Evolutionary conservation across 2,329 filamentous ascomycete genomes (phyloP).

Genomic region (Colletotrichum cuscutae): DNA sequence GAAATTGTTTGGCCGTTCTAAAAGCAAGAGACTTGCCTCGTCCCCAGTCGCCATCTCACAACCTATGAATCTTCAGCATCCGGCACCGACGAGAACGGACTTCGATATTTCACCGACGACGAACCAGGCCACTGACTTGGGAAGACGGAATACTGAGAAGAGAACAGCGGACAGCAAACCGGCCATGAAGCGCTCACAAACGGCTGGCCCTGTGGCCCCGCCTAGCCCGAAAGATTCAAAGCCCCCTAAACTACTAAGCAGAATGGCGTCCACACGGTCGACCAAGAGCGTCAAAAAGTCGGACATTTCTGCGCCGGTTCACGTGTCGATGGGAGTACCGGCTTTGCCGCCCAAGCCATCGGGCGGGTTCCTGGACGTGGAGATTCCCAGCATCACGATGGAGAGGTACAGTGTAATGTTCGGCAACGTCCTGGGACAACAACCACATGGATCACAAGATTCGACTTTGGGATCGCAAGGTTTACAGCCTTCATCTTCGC

Average conservation of each 20-base stretch:
- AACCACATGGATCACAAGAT: conserved; percentile 44
- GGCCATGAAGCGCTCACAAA: conserved; percentile 54
- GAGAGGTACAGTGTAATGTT: conserved; percentile 98
- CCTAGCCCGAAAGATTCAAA: conserved; percentile 33
- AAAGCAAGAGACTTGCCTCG: conserved; percentile 43
- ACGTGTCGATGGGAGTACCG: conserved; percentile 39
- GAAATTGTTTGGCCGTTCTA: conserved; percentile 64
- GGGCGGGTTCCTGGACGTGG: conserved; percentile 71
- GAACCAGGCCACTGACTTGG: conserved; percentile 32
- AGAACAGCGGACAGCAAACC: conserved; percentile 54
- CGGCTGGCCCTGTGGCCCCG: conserved; percentile 44
- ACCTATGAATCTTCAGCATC: conserved; percentile 28
- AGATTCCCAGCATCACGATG: conserved; percentile 83
- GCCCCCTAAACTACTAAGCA: conserved; percentile 30
- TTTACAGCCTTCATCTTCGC: conserved; percentile 44
- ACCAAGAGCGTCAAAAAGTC: conserved; percentile 35
- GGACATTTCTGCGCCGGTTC: conserved; percentile 41
- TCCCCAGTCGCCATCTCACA: conserved; percentile 30
- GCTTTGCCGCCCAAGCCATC: conserved; percentile 31
- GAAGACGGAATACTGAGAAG: conserved; percentile 51
- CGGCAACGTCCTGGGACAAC: conserved; percentile 72
- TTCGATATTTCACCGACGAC: not conserved
- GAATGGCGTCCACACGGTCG: conserved; percentile 36
- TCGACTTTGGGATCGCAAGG: conserved; percentile 37
- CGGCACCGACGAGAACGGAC: conserved; percentile 8